Conservation (phyloP, 108 stramenopile genomes). For the Pseudonitzschia multistriata region DNA sequence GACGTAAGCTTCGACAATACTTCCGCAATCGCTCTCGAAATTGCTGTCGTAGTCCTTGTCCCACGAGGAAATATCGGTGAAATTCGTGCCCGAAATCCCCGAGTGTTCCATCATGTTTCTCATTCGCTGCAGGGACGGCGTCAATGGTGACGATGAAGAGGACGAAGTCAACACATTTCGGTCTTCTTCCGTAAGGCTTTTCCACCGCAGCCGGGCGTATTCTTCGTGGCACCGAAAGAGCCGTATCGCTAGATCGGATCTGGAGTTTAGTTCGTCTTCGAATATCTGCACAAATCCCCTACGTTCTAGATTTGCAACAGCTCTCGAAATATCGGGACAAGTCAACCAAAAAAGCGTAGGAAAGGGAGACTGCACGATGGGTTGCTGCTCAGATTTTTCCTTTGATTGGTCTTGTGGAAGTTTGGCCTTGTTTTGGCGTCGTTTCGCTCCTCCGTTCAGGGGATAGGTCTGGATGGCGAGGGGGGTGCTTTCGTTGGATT, state of each 20-base stretch:
- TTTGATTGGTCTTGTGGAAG: not conserved
- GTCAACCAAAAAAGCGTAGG: slow-evolving; percentile 78
- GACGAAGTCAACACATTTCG: slow-evolving; percentile 4
- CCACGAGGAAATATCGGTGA: slow-evolving; percentile 16
- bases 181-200: slow-evolving; percentile 45
- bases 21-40: not conserved
- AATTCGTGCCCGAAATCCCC: slow-evolving; percentile 70
- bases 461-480: slow-evolving; percentile 73
- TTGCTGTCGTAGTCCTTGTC: not conserved
- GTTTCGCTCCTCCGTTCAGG: slow-evolving; percentile 37
- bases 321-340: slow-evolving; percentile 53
- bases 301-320: slow-evolving; percentile 65
- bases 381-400: not conserved
- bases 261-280: slow-evolving; percentile 39
- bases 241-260: slow-evolving; percentile 18
- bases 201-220: slow-evolving; percentile 65
- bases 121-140: slow-evolving; percentile 34
- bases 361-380: slow-evolving; percentile 50
- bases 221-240: slow-evolving; percentile 48
- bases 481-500: slow-evolving; percentile 20
- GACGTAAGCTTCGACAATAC: not conserved
- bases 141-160: not conserved
- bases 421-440: slow-evolving; percentile 38
- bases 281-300: slow-evolving; percentile 49
- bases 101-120: slow-evolving; percentile 59